A percentile compares a stretch with the other conserved stretches of the same genome.
These are phyloP conservation scores for Scutellaria baicalensis DNA, from an alignment of 257 asterid genomes.

Conservation along the genomic window DNA sequence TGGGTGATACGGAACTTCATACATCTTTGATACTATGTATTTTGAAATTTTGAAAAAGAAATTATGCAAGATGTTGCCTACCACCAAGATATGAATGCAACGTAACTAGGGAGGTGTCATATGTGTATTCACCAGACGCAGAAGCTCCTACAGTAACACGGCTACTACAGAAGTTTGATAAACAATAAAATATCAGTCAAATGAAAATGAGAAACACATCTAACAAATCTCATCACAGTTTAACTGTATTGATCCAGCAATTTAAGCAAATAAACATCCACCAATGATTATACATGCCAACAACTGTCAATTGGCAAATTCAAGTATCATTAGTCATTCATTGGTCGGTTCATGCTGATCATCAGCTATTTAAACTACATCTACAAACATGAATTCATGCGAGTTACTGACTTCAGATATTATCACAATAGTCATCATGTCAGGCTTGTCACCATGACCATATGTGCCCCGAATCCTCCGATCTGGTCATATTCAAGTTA, in stretches of 20 bases:
- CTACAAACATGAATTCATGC: neutral
- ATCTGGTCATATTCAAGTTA: neutral
- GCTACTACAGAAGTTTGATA: slow-evolving; percentile 23
- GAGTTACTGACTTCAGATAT: neutral
- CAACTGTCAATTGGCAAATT: neutral
- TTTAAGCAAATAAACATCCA: neutral
- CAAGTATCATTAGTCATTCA: neutral
- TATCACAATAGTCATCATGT: neutral
- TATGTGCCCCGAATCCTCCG: no score
- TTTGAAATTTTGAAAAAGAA: neutral
- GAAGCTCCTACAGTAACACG: slow-evolving; percentile 50
- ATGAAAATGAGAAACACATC: neutral
- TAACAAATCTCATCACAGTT: neutral
- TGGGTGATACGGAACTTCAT: slow-evolving; percentile 11
- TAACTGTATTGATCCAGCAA: neutral
- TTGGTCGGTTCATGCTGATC: neutral
- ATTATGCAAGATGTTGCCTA: slow-evolving; percentile 18
- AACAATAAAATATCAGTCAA: slow-evolving; percentile 10
- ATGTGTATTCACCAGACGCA: slow-evolving; percentile 57
- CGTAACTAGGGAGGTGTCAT: slow-evolving; percentile 72
- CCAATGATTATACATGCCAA: neutral
- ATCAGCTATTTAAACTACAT: neutral
- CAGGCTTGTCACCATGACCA: neutral
- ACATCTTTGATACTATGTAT: slow-evolving; percentile 4
- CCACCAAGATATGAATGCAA: slow-evolving; percentile 94